These are phyloP conservation scores for Chytriomyces sp. DNA, from an alignment of 192 early-diverging fungal species.

Conservation along the genomic window DNA sequence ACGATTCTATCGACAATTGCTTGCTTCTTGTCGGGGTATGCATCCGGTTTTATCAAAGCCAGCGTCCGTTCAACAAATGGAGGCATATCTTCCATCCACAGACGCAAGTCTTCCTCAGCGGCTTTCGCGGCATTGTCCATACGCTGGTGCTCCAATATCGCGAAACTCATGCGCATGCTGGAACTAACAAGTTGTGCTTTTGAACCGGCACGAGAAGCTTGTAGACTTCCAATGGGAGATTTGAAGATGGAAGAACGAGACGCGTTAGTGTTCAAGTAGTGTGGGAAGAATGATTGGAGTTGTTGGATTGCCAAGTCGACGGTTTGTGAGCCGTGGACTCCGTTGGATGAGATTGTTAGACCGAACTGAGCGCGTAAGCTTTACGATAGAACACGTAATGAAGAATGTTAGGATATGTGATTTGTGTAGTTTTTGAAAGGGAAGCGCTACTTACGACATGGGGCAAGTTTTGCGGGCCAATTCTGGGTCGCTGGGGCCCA, in stretches of 20 bases:
- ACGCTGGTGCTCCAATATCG: constrained; percentile 46
- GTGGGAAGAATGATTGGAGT: constrained; percentile 54
- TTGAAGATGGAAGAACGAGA: constrained; percentile 32
- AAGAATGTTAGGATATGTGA: neutral
- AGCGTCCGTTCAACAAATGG: constrained; percentile 46
- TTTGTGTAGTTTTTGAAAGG: neutral
- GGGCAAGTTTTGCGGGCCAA: constrained; percentile 43
- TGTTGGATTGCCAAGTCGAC: constrained; percentile 52
- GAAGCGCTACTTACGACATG: constrained; percentile 33
- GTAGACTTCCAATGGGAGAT: neutral
- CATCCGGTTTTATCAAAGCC: constrained; percentile 62
- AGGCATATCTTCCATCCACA: neutral
- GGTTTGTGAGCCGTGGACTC: constrained; percentile 58
- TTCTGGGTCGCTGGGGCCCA: constrained; percentile 58
- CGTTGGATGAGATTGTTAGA: constrained; percentile 51
- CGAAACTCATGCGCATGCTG: constrained; percentile 56
- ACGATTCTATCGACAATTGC: constrained; percentile 36
- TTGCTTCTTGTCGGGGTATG: constrained; percentile 54
- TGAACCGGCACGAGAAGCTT: constrained; percentile 16
- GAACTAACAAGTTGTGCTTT: constrained; percentile 9
- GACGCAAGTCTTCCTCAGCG: neutral
- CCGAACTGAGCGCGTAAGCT: constrained; percentile 63
- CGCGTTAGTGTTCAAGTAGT: constrained; percentile 26
- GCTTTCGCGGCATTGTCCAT: constrained; percentile 30
- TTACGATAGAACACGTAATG: neutral